Conservation (phyloP, 176 grass and related monocot species). For the Zoysia japonica region DNA sequence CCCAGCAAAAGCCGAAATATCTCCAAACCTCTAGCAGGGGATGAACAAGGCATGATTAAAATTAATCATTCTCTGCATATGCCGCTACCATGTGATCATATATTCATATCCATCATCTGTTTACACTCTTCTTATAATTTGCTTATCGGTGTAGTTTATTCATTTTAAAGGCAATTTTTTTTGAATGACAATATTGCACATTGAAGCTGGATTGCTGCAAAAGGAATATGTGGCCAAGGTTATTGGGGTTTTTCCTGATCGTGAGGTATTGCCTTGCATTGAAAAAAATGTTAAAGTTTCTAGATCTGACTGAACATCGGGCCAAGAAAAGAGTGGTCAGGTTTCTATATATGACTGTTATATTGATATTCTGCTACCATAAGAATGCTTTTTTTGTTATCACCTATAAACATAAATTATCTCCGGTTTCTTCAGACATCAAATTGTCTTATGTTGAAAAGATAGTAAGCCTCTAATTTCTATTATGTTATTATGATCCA, state of each 20-base stretch:
- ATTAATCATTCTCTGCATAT: slow-evolving; percentile 18
- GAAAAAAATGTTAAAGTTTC: slow-evolving; percentile 1
- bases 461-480: no score
- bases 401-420: no score
- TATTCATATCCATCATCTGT: slow-evolving; percentile 5
- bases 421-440: no score
- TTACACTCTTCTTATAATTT: not conserved
- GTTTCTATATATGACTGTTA: no score
- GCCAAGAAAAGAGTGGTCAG: no score
- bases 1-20: no score
- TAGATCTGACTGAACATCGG: not conserved
- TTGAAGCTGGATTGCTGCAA: slow-evolving; percentile 73
- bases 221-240: slow-evolving; percentile 97
- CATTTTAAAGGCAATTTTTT: slow-evolving; percentile 21
- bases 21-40: no score
- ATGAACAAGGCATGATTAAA: no score
- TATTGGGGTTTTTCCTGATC: slow-evolving; percentile 81
- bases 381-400: no score
- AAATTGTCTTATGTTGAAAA: no score
- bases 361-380: no score
- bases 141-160: slow-evolving; percentile 13
- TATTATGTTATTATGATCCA: no score
- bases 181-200: slow-evolving; percentile 37
- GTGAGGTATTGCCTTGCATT: slow-evolving; percentile 51
- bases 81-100: not conserved